Evolutionary conservation across 306 rosid species (phyloP), one percentile per base, ranked within the genome.

Genomic region (Cicer cuneatum): DNA sequence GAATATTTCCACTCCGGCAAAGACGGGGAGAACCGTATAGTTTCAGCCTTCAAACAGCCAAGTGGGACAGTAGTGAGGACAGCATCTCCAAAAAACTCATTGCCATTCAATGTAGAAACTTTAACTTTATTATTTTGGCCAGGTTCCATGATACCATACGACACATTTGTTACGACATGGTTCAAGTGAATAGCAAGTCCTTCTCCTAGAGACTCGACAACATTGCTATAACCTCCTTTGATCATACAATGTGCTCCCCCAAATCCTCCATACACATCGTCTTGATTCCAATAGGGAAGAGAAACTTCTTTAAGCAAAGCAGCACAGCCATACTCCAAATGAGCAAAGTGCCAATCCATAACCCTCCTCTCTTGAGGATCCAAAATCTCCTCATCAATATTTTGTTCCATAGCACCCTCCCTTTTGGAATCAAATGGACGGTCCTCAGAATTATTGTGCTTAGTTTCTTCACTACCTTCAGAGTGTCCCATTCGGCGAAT

Each of bases 171-270:
- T 47, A 95, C 99, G 2, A 83, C 83, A 82, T 89, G 97, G 76
- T 90, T 85, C 85, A 92, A 70, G 81, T 82, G 90, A 82, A 95
- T 66, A 53, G 39, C 37, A 66, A 92, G 89, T 65, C 98, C 99
- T 78, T 90, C 91, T 75, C 91, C 96, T 10, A 95, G 90, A 85
- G 99, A 88, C 88, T 95, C 99, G 38, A 95, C 83, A 58, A 95
- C 93, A 65, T 76, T 76, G 78, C 98, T 90, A 79, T 95, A 95
- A 63, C 99, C 99, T 69, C 98, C 99, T 84, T 95, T 95, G 60
- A 95, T 92, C 99, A 95, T 95, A 81, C 99, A 95, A 84, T 95
- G 99, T 80, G 99, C 96, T 74, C 99, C 99, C 57, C 99, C 99
- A 90, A 92, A 95, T 45, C 99, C 99, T 72, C 99, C 99, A 78